A percentile compares a stretch with the other conserved stretches of the same genome.
These are phyloP conservation scores for Ustilago shanxiensis DNA, from an alignment of 1,284 basidiomycete species.

Conservation along the genomic window DNA sequence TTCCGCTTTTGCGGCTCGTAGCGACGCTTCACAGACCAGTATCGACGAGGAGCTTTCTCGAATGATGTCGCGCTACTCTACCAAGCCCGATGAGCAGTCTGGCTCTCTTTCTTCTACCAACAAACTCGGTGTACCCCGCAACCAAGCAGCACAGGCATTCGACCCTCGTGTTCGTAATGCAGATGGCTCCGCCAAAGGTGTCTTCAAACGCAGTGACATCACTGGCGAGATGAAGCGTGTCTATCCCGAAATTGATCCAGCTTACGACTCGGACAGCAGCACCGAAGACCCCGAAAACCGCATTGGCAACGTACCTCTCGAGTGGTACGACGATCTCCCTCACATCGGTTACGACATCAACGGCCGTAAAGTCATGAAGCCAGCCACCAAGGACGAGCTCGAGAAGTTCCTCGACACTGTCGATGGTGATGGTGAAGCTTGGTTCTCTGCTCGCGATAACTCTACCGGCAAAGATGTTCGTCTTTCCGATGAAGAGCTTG, in stretches of 20 bases:
- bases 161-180: constrained; percentile 75
- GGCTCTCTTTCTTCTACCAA: constrained; percentile 56
- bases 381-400: constrained; percentile 94
- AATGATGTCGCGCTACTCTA: constrained; percentile 67
- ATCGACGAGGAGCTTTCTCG: constrained; percentile 59
- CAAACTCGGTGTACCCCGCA: constrained; percentile 65
- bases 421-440: constrained; percentile 85
- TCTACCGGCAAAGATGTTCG: constrained; percentile 86
- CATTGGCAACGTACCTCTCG: constrained; percentile 93
- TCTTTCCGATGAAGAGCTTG: constrained; percentile 89
- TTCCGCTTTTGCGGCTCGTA: constrained; percentile 46
- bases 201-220: constrained; percentile 78
- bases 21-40: constrained; percentile 46
- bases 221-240: constrained; percentile 89
- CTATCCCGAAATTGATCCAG: constrained; percentile 91
- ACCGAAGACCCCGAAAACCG: constrained; percentile 96
- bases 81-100: constrained; percentile 70
- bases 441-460: constrained; percentile 95
- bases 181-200: constrained; percentile 69
- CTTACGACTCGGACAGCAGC: constrained; percentile 95
- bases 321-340: constrained; percentile 99
- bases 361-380: constrained; percentile 92
- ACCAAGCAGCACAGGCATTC: constrained; percentile 73
- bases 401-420: constrained; percentile 96
- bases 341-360: constrained; percentile 98